Base-by-base conservation (phyloP, 176 grass and related monocot species). In the Melocanna baccifera region DNA sequence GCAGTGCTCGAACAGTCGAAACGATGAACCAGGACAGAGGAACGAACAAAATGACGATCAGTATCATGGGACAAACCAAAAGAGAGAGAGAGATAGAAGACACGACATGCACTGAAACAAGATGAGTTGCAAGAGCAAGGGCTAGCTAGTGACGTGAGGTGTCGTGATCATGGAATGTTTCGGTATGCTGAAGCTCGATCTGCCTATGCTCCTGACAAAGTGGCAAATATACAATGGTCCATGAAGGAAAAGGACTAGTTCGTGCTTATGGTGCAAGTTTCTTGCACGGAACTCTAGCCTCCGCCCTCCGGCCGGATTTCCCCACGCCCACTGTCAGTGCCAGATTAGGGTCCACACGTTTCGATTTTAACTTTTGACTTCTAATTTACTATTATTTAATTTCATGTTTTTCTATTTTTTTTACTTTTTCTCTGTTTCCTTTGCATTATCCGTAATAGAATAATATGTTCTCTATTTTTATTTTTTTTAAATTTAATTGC, bases 241-340 rank as follows among this genome's bases (percentile, higher is more conserved):
- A 46, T 1, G 18, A 20, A 9, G 11, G 34, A 12, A 62, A 83
- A 20, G 28, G 10, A 5, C 48, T 9, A 10, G 2, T 7, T 12
- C 62, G 62, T 76, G 79, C 73, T 73, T 66, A 72, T 73, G 13
- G 19, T 40, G 32, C 81, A 51, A 84, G 56, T 77, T 75, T 8
- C 23, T 32, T 20, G n/a, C 42, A 18, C 37, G 37, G 28, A 58
- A 47, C 56, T 19, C 30, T 29, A n/a, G n/a, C n/a, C n/a, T n/a
- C n/a, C n/a, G n/a, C n/a, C n/a, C n/a, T n/a, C n/a, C n/a, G n/a
- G n/a, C n/a, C n/a, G n/a, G n/a, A n/a, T n/a, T n/a, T n/a, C n/a
- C n/a, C n/a, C n/a, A n/a, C n/a, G n/a, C n/a, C n/a, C n/a, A n/a
- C n/a, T n/a, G 20, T 1, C 25, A 58, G 19, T 56, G 73, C n/a